Percentiles rank a stretch among this genome's conserved stretches.
These are phyloP conservation scores for Rubroboletus satanas DNA, from an alignment of 768 basidiomycete genomes.

Conservation along the genomic window DNA sequence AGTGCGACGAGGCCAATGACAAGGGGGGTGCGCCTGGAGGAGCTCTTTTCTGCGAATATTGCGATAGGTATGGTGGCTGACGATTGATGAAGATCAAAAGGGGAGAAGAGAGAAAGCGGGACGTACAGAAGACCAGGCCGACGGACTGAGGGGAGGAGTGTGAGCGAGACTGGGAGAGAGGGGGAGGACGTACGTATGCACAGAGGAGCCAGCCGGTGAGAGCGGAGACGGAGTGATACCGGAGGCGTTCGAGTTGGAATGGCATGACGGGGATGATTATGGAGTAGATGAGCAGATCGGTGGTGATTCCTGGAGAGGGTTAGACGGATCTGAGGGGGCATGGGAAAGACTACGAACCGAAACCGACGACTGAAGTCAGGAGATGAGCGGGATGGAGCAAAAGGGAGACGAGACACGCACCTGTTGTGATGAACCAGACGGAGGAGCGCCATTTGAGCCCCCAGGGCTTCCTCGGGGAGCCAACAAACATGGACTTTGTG, in stretches of 20 bases:
- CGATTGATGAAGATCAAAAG: neutral
- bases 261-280: constrained; percentile 62
- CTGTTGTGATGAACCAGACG: constrained; percentile 50
- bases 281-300: constrained; percentile 58
- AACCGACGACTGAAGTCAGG: constrained; percentile 39
- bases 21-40: constrained; percentile 46
- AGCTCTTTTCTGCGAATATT: constrained; percentile 49
- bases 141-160: constrained; percentile 38
- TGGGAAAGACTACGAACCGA: constrained; percentile 37
- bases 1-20: constrained; percentile 48
- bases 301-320: constrained; percentile 33
- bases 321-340: neutral
- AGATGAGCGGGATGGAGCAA: neutral
- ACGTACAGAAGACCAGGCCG: constrained; percentile 53
- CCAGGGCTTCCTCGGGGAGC: constrained; percentile 29
- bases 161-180: neutral
- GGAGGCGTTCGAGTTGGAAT: constrained; percentile 52
- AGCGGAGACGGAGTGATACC: constrained; percentile 43
- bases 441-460: constrained; percentile 59
- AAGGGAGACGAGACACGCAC: constrained; percentile 19
- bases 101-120: neutral
- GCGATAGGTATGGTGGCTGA: constrained; percentile 58
- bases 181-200: constrained; percentile 44
- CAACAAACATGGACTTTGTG: neutral
- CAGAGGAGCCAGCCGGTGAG: constrained; percentile 60